phyloP scores from a whole-genome alignment of 805 yeast genomes.

The Candida dajiaensis region DNA sequence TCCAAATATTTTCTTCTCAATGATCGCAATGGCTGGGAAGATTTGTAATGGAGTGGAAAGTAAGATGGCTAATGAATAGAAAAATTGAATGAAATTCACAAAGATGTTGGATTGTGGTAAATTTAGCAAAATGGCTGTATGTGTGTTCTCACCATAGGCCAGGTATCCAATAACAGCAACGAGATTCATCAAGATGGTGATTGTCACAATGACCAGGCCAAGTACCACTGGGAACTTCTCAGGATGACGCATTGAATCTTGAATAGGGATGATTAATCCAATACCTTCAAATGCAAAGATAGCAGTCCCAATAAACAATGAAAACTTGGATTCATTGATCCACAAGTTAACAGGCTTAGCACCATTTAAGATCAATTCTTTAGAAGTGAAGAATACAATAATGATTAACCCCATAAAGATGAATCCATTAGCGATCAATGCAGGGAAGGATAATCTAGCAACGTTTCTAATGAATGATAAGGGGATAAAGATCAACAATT shows the following conservation, averaged over 20 bases:
- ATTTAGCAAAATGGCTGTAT: constrained; percentile 67
- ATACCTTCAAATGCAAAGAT: constrained; percentile 88
- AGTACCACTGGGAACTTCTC: constrained; percentile 65
- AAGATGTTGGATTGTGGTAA: constrained; percentile 62
- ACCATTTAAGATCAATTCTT: constrained; percentile 40
- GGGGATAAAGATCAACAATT: constrained; percentile 57
- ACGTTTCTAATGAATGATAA: constrained; percentile 70
- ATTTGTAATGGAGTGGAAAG: constrained; percentile 77
- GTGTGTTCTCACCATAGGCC: constrained; percentile 57
- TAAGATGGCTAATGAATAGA: constrained; percentile 69
- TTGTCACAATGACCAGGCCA: constrained; percentile 53
- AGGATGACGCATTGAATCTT: constrained; percentile 75
- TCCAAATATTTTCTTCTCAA: constrained; percentile 54
- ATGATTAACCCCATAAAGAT: constrained; percentile 62
- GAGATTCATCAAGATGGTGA: constrained; percentile 54
- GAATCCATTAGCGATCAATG: constrained; percentile 65
- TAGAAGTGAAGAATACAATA: constrained; percentile 48
- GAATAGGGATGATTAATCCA: constrained; percentile 75
- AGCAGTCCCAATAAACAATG: constrained; percentile 76
- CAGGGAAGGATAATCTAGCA: constrained; percentile 66
- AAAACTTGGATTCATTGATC: constrained; percentile 55
- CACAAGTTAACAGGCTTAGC: constrained; percentile 44
- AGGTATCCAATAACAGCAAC: constrained; percentile 66
- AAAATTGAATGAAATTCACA: constrained; percentile 60
- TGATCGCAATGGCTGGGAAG: constrained; percentile 71